phyloP scores from a whole-genome alignment of 495 filamentous ascomycete genomes.

The Evansstolkia leycettana region DNA sequence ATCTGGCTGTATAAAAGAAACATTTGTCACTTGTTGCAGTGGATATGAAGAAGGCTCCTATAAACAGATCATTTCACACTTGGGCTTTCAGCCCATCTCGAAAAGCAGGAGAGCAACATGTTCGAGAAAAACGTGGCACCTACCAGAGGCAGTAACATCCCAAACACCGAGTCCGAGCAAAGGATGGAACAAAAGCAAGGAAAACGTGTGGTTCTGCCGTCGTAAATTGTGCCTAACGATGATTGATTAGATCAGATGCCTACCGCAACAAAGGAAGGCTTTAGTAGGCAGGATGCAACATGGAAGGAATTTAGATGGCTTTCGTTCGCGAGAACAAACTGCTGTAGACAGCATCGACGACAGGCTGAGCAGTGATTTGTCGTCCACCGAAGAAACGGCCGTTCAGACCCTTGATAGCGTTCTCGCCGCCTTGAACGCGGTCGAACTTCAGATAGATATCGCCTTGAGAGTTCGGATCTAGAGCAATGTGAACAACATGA shows the following conservation, averaged over 20 bases:
- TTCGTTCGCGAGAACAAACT: slow-evolving; percentile 86
- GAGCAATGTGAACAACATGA: slow-evolving; percentile 91
- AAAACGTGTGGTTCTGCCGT: slow-evolving; percentile 9
- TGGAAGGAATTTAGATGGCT: slow-evolving; percentile 33
- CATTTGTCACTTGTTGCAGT: too few species aligned
- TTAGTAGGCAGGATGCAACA: slow-evolving; percentile 12
- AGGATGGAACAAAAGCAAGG: slow-evolving; percentile 2
- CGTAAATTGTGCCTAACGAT: slow-evolving; percentile 15
- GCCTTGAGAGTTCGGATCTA: slow-evolving; percentile 87
- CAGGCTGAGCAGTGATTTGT: slow-evolving; percentile 84
- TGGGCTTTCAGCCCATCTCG: slow-evolving; percentile 11
- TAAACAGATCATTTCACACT: slow-evolving; percentile 19
- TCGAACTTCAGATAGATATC: slow-evolving; percentile 99
- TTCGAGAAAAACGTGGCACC: slow-evolving; percentile 21
- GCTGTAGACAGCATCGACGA: slow-evolving; percentile 97
- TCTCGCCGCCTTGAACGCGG: slow-evolving; percentile 85
- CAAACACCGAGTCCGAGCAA: slow-evolving; percentile 10
- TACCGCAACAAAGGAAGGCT: slow-evolving; percentile 10
- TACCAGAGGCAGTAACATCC: slow-evolving; percentile 32
- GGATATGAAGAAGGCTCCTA: slow-evolving; percentile 12
- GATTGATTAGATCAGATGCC: slow-evolving; percentile 18
- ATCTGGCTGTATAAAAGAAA: too few species aligned
- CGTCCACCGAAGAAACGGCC: slow-evolving; percentile 87
- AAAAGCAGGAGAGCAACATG: slow-evolving; percentile 5
- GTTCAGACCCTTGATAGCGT: slow-evolving; percentile 94